Evolutionary conservation across 129 eudicot species (phyloP).

Genomic region (Helianthus tuberosus): DNA sequence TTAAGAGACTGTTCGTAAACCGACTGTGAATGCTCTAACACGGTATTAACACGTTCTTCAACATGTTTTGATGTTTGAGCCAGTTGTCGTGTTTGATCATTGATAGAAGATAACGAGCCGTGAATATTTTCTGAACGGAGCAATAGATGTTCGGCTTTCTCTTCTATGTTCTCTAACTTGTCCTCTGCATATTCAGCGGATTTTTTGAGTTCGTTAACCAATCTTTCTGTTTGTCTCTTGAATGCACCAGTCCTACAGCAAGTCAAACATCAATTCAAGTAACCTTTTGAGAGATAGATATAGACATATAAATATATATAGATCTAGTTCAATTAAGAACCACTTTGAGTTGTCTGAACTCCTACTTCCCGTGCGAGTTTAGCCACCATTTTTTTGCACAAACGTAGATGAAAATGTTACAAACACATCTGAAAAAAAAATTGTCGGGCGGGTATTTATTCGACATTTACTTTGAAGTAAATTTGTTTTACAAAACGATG

Average conservation of each 20-base stretch:
- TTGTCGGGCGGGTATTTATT: too few species aligned
- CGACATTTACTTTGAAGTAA: too few species aligned
- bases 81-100: conserved; percentile 48
- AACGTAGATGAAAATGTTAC: too few species aligned
- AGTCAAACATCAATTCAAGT: not conserved
- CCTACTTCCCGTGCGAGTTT: too few species aligned
- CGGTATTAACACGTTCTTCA: conserved; percentile 37
- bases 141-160: conserved; percentile 49
- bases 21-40: conserved; percentile 50
- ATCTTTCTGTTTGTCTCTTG: conserved; percentile 67
- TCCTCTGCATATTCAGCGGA: conserved; percentile 72
- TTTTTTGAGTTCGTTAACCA: conserved; percentile 68
- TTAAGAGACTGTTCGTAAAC: conserved; percentile 50
- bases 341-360: too few species aligned
- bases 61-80: conserved; percentile 56
- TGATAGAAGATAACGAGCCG: conserved; percentile 56
- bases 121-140: conserved; percentile 52
- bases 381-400: too few species aligned
- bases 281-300: too few species aligned
- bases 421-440: too few species aligned
- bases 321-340: too few species aligned
- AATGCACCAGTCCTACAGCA: conserved; percentile 68
- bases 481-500: too few species aligned
- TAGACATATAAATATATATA: too few species aligned
- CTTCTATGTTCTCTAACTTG: conserved; percentile 56